phyloP scores from a whole-genome alignment of 441 rosid species.

The Biscutella laevigata region DNA sequence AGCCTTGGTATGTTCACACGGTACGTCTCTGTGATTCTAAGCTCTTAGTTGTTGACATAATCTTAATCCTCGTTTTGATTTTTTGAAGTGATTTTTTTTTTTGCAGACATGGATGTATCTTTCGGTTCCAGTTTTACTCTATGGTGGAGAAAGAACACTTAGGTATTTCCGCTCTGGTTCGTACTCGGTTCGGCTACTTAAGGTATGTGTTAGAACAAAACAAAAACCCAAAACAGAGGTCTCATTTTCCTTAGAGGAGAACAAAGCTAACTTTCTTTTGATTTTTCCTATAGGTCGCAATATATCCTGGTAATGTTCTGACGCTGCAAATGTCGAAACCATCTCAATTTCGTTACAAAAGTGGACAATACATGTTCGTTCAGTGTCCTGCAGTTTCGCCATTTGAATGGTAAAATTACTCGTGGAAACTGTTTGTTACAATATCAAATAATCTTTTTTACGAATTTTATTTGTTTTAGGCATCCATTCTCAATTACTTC shows the following conservation, averaged over 20 bases:
- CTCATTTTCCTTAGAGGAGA: no score
- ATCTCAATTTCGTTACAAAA: slow-evolving; percentile 36
- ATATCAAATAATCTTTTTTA: neutral
- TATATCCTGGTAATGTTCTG: slow-evolving; percentile 49
- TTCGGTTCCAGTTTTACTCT: slow-evolving; percentile 26
- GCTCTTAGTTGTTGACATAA: neutral
- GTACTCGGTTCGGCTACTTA: slow-evolving; percentile 24
- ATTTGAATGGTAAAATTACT: slow-evolving; percentile 36
- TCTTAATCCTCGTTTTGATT: neutral
- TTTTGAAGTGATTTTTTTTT: neutral
- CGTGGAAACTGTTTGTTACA: neutral
- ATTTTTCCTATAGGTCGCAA: slow-evolving; percentile 39
- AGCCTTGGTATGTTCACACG: slow-evolving; percentile 52
- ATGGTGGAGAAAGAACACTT: slow-evolving; percentile 30
- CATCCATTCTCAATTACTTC: slow-evolving; percentile 99
- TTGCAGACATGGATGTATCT: slow-evolving; percentile 34
- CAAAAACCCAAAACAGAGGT: slow-evolving; percentile 2
- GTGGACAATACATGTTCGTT: slow-evolving; percentile 48
- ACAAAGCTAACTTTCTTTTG: no score
- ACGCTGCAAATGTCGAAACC: slow-evolving; percentile 42
- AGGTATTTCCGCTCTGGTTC: slow-evolving; percentile 29
- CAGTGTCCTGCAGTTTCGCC: slow-evolving; percentile 45
- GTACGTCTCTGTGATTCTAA: slow-evolving; percentile 25
- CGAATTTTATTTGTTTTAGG: slow-evolving; percentile 35
- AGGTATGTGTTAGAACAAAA: slow-evolving; percentile 28